A percentile compares a stretch with the other conserved stretches of the same genome.
These are phyloP conservation scores for Microthlaspi erraticum DNA, from an alignment of 345 rosid species.

Conservation along the genomic window DNA sequence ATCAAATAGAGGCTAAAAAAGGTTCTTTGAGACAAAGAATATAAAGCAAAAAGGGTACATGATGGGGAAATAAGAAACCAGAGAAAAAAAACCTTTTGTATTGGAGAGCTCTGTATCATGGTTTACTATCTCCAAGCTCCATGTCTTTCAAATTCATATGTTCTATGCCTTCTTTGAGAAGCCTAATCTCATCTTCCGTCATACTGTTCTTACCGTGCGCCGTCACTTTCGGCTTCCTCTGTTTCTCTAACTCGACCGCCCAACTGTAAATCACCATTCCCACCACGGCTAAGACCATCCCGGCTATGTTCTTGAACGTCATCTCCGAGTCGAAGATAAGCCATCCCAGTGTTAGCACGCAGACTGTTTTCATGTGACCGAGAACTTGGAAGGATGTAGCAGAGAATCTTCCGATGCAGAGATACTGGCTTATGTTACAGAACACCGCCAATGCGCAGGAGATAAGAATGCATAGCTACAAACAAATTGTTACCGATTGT, in stretches of 20 bases:
- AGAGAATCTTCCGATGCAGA: constrained; percentile 96
- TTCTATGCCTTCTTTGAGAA: constrained; percentile 70
- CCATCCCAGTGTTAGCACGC: constrained; percentile 91
- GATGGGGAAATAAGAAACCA: neutral
- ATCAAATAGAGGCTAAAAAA: constrained; percentile 11
- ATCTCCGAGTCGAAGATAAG: constrained; percentile 80
- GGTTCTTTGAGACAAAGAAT: constrained; percentile 33
- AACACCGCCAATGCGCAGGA: constrained; percentile 92
- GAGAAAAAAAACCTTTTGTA: neutral
- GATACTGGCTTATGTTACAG: constrained; percentile 96
- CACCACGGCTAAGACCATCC: constrained; percentile 79
- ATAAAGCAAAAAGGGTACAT: constrained; percentile 1
- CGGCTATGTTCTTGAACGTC: constrained; percentile 83
- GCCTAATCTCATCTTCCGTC: constrained; percentile 81
- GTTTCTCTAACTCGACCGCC: constrained; percentile 88
- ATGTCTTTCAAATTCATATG: constrained; percentile 57
- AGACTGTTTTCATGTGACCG: constrained; percentile 97
- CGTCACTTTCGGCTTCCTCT: constrained; percentile 49
- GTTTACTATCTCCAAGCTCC: constrained; percentile 69
- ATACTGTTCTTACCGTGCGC: constrained; percentile 63
- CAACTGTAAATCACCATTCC: constrained; percentile 97
- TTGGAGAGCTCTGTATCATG: constrained; percentile 39
- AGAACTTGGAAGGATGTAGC: constrained; percentile 92
- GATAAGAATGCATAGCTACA: constrained; percentile 77
- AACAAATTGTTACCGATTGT: neutral